Evolutionary conservation across 306 rosid genomes (phyloP).

Genomic region (Quercus parvula): DNA sequence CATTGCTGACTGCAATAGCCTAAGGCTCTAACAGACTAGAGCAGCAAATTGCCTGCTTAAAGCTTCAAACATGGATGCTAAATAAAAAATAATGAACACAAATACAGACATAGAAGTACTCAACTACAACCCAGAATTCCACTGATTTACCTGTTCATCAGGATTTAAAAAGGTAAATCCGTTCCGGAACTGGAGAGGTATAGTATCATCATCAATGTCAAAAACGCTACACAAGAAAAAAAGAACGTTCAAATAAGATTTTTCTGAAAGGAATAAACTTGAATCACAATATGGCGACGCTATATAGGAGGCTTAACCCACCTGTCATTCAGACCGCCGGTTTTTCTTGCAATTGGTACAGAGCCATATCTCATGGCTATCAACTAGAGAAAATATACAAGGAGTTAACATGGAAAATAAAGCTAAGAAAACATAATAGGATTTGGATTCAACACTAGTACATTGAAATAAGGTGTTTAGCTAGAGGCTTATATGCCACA

Average conservation of each 20-base stretch:
- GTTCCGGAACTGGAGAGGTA: conserved; percentile 70
- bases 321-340: conserved; percentile 98
- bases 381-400: conserved; percentile 49
- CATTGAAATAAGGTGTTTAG: background rate
- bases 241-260: background rate
- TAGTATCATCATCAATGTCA: conserved; percentile 74
- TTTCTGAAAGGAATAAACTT: conserved; percentile 10
- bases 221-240: conserved; percentile 64
- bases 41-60: background rate
- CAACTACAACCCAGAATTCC: background rate
- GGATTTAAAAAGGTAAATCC: conserved; percentile 78
- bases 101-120: background rate
- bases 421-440: background rate
- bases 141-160: conserved; percentile 64
- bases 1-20: background rate
- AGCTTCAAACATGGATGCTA: background rate
- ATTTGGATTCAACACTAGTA: background rate
- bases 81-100: background rate
- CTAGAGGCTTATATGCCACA: background rate
- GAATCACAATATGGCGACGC: background rate
- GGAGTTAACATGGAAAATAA: background rate
- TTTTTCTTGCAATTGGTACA: conserved; percentile 86
- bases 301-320: conserved; percentile 26
- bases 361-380: conserved; percentile 96
- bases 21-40: background rate